Base-by-base conservation (phyloP, 768 basidiomycete genomes). In the Hypsizygus marmoreus region DNA sequence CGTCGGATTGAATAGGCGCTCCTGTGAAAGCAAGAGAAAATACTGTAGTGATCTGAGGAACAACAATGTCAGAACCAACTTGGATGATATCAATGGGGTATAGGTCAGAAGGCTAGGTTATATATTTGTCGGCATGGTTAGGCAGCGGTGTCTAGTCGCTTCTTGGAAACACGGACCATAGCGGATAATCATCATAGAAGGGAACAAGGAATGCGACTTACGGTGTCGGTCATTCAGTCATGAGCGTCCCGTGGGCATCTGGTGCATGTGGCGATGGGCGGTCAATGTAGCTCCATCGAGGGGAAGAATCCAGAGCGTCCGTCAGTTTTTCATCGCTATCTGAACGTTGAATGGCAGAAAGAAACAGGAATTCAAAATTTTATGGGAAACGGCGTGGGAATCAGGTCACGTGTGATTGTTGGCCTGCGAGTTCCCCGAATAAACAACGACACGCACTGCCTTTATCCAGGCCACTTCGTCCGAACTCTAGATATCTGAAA, bases 131-230 rank as follows among this genome's bases (percentile, higher is more conserved):
- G 73, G 84, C 88, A 88, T 73, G 65, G 64, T 77, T 66, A 67
- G 70, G 68, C 77, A 80, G 83, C 82, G 88, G 77, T 84, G 84
- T 90, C 87, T 91, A 82, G 71, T 81, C 88, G 80, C 86, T 81
- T 82, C 87, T 91, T 84, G 81, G 90, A 88, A 91, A 91, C 89
- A 91, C 90, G 90, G 89, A 92, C 90, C 91, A 91, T 88, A 88
- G 87, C 87, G 65, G 54, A 63, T 53, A 68, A 67, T 89, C 88
- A 88, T 91, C 85, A 77, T 57, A 60, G 51, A 48, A 38, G 48
- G 44, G 49, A 51, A 40, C 50, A 50, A 55, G 46, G 47, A 51
- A 55, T 29, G 37, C 14, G 13, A 33, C 37, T 48, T 22, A 42
- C 40, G 12, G n/a, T 47, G 26, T 16, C 14, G 20, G 37, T 41